Evolutionary conservation across 2,329 filamentous ascomycete species (phyloP).

Genomic region (Trichoderma sp.): DNA sequence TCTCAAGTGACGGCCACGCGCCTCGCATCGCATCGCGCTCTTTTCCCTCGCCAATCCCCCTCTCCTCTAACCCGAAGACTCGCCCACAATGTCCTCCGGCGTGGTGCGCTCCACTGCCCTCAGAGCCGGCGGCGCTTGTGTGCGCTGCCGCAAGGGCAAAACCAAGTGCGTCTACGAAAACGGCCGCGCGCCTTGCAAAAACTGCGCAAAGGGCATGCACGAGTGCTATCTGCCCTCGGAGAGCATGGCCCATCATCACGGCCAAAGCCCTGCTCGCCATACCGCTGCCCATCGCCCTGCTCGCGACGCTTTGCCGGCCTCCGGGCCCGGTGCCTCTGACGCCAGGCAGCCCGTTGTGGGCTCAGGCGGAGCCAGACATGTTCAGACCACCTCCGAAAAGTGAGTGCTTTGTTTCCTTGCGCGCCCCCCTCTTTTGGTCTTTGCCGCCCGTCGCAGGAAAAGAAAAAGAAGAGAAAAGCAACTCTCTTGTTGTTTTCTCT

Average conservation of each 20-base stretch:
- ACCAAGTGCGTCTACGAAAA: slow-evolving; percentile 63
- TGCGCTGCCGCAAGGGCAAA: slow-evolving; percentile 62
- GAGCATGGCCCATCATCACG: slow-evolving; percentile 57
- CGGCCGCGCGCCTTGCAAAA: slow-evolving; percentile 59
- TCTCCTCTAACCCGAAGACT: neutral
- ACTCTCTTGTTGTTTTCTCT: neutral
- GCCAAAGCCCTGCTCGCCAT: slow-evolving; percentile 54
- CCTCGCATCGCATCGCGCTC: neutral
- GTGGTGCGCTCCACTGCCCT: slow-evolving; percentile 57
- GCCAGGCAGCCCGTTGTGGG: slow-evolving; percentile 43
- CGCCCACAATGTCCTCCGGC: slow-evolving; percentile 42
- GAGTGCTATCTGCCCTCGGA: slow-evolving; percentile 61
- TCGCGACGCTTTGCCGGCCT: slow-evolving; percentile 53
- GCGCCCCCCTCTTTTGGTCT: neutral
- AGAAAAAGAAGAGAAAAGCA: neutral
- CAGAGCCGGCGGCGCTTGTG: slow-evolving; percentile 58
- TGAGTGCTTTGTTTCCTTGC: slow-evolving; percentile 38
- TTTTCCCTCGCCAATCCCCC: neutral
- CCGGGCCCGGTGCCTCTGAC: slow-evolving; percentile 46
- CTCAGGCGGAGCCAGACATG: slow-evolving; percentile 46
- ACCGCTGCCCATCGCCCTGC: slow-evolving; percentile 47
- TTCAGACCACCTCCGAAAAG: slow-evolving; percentile 51
- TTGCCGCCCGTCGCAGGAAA: neutral
- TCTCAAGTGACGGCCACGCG: neutral
- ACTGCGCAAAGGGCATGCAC: slow-evolving; percentile 62